Evolutionary conservation across 179 eudicot species (phyloP).

Genomic region (Gypsophila paniculata): DNA sequence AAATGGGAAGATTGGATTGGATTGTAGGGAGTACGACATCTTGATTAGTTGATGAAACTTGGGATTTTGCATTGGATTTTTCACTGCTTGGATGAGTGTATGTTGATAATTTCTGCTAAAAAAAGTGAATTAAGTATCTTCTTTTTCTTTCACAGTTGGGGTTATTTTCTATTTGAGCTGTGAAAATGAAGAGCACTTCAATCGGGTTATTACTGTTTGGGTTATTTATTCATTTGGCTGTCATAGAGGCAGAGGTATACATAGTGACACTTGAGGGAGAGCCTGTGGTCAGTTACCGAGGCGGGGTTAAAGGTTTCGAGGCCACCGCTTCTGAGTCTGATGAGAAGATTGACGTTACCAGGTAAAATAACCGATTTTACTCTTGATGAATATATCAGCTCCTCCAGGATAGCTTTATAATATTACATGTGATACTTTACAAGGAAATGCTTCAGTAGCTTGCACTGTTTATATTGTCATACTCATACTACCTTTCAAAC

Average conservation of each 20-base stretch:
- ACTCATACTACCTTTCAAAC: no score
- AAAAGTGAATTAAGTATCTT: slow-evolving; percentile 14
- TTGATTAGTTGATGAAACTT: slow-evolving; percentile 5
- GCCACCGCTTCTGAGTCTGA: slow-evolving; percentile 73
- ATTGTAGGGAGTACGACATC: not conserved
- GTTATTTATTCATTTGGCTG: slow-evolving; percentile 34
- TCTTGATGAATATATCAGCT: no score
- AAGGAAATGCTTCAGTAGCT: no score
- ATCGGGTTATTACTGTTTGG: slow-evolving; percentile 30
- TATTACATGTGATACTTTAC: no score
- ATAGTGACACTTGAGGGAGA: slow-evolving; percentile 71
- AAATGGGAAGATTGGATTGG: no score
- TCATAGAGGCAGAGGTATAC: slow-evolving; percentile 51
- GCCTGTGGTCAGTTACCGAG: slow-evolving; percentile 67
- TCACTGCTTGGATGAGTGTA: no score
- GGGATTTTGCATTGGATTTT: not conserved
- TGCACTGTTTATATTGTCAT: no score
- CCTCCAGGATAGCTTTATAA: no score
- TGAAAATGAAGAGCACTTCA: slow-evolving; percentile 42
- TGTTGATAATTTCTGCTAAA: not conserved
- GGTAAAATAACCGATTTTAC: no score
- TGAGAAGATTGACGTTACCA: slow-evolving; percentile 71
- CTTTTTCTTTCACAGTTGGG: slow-evolving; percentile 17
- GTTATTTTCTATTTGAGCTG: slow-evolving; percentile 20
- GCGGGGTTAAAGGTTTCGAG: slow-evolving; percentile 61